These are phyloP conservation scores for Schoenoplectus triqueter DNA, from an alignment of 202 grass and related monocot genomes.

Conservation along the genomic window DNA sequence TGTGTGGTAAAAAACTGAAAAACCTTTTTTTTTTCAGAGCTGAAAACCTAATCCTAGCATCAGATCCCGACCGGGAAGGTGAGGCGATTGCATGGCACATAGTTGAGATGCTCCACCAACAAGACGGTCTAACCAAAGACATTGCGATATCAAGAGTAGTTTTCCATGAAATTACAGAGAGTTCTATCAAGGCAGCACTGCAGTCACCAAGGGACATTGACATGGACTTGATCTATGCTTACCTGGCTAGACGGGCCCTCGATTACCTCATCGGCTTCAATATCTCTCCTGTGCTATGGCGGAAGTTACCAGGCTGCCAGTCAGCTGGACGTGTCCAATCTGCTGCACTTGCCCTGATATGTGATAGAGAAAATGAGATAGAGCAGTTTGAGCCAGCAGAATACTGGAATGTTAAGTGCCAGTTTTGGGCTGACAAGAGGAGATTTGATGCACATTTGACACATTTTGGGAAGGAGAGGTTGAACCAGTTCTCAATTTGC, in stretches of 20 bases:
- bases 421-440: conserved; percentile 51
- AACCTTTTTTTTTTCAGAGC: conserved; percentile 54
- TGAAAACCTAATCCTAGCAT: conserved; percentile 93
- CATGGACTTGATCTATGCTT: conserved; percentile 96
- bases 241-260: conserved; percentile 89
- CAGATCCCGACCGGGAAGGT: conserved; percentile 99
- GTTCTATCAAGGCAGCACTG: conserved; percentile 79
- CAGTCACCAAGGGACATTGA: conserved; percentile 77
- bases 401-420: conserved; percentile 74
- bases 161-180: conserved; percentile 95
- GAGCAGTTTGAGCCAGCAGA: conserved; percentile 80
- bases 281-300: conserved; percentile 93
- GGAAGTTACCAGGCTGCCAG: conserved; percentile 91
- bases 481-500: conserved; percentile 78
- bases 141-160: conserved; percentile 80
- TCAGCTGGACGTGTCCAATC: conserved; percentile 96
- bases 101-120: conserved; percentile 91
- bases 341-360: conserved; percentile 88
- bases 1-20: not conserved
- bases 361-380: conserved; percentile 86
- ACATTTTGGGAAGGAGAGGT: conserved; percentile 70
- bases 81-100: conserved; percentile 99
- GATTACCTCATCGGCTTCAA: conserved; percentile 99
- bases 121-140: conserved; percentile 60
- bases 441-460: conserved; percentile 62